A percentile compares a stretch with the other conserved stretches of the same genome.
phyloP scores from a whole-genome alignment of 2,329 filamentous ascomycete genomes.

The Pseudogymnoascus sp. region DNA sequence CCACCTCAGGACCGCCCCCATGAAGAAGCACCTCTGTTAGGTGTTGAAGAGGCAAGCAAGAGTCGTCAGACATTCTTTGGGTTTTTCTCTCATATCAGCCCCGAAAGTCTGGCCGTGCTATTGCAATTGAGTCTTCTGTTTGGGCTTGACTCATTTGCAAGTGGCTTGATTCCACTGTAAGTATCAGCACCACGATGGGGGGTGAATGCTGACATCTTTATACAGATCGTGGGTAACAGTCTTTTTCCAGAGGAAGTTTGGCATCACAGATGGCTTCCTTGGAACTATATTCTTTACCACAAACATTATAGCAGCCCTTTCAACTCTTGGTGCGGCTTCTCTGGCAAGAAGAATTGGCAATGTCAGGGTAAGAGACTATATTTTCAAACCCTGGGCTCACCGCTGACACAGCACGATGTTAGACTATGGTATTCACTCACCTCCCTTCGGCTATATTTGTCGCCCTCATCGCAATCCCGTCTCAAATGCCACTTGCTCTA shows the following conservation, averaged over 20 bases:
- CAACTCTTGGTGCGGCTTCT: constrained; percentile 45
- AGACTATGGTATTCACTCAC: constrained; percentile 71
- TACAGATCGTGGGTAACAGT: constrained; percentile 50
- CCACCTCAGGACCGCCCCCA: constrained; percentile 20
- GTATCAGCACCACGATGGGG: constrained; percentile 38
- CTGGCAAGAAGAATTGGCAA: constrained; percentile 51
- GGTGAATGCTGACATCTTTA: constrained; percentile 30
- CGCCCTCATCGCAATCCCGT: constrained; percentile 51
- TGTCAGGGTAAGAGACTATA: constrained; percentile 45
- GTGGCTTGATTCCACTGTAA: constrained; percentile 58
- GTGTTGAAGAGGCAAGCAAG: constrained; percentile 16
- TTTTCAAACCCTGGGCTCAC: constrained; percentile 20
- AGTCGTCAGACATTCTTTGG: constrained; percentile 14
- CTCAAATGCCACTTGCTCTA: constrained; percentile 45
- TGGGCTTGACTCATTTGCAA: constrained; percentile 60
- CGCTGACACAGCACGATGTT: background rate
- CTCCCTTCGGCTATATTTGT: constrained; percentile 61
- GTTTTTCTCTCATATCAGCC: constrained; percentile 46
- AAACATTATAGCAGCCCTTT: constrained; percentile 42
- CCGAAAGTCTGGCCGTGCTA: constrained; percentile 45
- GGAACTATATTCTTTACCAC: constrained; percentile 49
- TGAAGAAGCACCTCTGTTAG: constrained; percentile 24
- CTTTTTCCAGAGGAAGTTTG: constrained; percentile 44
- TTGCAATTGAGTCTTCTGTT: constrained; percentile 59
- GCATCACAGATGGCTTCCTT: constrained; percentile 40